Percentiles rank a stretch among this genome's conserved stretches.
Evolutionary conservation across 2,329 filamentous ascomycete genomes (phyloP).

Genomic region (Aspergillus fructus): DNA sequence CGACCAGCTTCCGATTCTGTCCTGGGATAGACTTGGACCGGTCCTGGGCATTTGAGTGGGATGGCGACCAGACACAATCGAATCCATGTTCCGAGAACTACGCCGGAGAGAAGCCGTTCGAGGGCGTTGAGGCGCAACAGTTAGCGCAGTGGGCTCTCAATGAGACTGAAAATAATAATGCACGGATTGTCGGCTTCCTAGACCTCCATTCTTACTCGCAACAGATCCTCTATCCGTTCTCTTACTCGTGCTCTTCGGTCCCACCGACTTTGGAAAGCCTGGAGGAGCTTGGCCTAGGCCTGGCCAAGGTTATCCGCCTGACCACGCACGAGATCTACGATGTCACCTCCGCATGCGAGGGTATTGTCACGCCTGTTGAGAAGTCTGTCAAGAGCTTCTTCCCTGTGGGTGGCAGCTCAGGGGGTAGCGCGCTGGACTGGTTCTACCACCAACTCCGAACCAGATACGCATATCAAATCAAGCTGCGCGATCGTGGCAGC

Average conservation of each 20-base stretch:
- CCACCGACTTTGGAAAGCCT: conserved; percentile 90
- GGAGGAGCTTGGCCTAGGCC: conserved; percentile 81
- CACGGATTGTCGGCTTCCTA: conserved; percentile 77
- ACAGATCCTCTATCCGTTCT: conserved; percentile 89
- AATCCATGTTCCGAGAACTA: conserved; percentile 93
- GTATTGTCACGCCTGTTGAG: conserved; percentile 55
- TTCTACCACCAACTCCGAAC: conserved; percentile 87
- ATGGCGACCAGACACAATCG: conserved; percentile 61
- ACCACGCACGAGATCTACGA: conserved; percentile 73
- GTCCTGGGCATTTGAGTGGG: conserved; percentile 82
- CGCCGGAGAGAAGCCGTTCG: conserved; percentile 77
- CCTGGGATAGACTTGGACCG: conserved; percentile 86
- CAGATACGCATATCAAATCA: conserved; percentile 86
- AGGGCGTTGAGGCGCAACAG: conserved; percentile 73
- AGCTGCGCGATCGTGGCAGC: conserved; percentile 86
- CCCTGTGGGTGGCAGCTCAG: conserved; percentile 67
- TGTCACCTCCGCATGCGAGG: conserved; percentile 83
- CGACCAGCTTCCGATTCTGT: conserved; percentile 79
- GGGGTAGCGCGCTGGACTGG: conserved; percentile 88
- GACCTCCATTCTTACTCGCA: conserved; percentile 96
- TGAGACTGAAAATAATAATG: conserved; percentile 68
- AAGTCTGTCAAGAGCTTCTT: conserved; percentile 32
- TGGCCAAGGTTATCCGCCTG: conserved; percentile 85
- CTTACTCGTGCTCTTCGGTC: conserved; percentile 73
- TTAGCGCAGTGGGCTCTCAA: conserved; percentile 82